Percentiles rank a stretch among this genome's conserved stretches.
Conservation (phyloP, 2,329 filamentous ascomycete species). For the Diaporthe humulicola region DNA sequence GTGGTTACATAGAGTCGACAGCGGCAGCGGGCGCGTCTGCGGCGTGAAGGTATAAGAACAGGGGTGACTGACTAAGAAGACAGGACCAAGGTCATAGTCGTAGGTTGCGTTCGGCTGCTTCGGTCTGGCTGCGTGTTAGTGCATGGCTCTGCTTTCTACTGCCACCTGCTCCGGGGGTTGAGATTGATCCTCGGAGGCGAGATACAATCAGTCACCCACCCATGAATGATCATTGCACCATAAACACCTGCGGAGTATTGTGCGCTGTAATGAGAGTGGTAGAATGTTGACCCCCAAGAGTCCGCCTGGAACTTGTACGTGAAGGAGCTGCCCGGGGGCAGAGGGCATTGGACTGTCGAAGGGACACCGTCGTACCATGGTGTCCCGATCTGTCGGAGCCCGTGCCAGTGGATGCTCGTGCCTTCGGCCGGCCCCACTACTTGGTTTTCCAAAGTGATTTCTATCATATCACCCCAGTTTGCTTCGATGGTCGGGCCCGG, state of each 20-base stretch:
- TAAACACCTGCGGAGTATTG: neutral
- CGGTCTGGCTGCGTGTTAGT: neutral
- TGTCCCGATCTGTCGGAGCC: neutral
- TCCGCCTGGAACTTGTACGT: neutral
- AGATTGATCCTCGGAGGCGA: neutral
- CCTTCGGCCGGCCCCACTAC: neutral
- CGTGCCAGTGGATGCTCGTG: neutral
- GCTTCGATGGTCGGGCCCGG: neutral
- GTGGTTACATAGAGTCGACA: neutral
- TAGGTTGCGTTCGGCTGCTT: neutral
- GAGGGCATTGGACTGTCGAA: neutral
- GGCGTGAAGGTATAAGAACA: neutral
- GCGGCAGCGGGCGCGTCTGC: neutral
- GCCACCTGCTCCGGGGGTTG: no score
- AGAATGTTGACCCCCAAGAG: neutral
- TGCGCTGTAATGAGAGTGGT: neutral
- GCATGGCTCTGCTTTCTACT: neutral
- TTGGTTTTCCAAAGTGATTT: neutral
- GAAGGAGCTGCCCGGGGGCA: neutral
- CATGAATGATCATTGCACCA: neutral
- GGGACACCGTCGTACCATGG: neutral
- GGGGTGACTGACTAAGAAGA: neutral
- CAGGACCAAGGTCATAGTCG: neutral
- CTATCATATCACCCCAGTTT: neutral
- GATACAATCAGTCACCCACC: neutral